phyloP scores from a whole-genome alignment of 495 filamentous ascomycete genomes.

The Aspergillus cavernicola region DNA sequence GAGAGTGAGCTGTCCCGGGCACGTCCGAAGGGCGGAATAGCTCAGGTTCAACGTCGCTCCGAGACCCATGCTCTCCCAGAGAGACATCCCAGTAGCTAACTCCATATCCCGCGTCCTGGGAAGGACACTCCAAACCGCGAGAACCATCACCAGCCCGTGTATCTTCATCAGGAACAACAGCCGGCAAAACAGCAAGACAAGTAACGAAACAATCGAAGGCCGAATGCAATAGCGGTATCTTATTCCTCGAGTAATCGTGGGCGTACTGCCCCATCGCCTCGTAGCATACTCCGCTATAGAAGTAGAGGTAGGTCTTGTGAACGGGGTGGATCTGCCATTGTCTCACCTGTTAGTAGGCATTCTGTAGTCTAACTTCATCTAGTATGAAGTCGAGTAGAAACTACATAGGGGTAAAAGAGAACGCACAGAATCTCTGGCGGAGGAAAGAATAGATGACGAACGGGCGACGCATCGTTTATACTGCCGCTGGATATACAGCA shows the following conservation, averaged over 20 bases:
- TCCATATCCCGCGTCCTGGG: too few species aligned
- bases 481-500: slow-evolving; percentile 35
- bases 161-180: not conserved
- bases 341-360: not conserved
- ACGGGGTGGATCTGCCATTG: slow-evolving; percentile 38
- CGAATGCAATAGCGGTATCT: slow-evolving; percentile 31
- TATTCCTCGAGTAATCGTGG: slow-evolving; percentile 40
- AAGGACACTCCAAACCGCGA: too few species aligned
- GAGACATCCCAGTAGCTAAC: not conserved
- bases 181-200: slow-evolving; percentile 23
- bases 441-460: slow-evolving; percentile 27
- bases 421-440: slow-evolving; percentile 28
- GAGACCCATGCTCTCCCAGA: not conserved
- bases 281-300: slow-evolving; percentile 44
- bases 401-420: too few species aligned
- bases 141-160: too few species aligned
- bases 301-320: slow-evolving; percentile 38
- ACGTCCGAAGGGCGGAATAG: slow-evolving; percentile 3
- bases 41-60: not conserved
- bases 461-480: slow-evolving; percentile 45
- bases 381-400: too few species aligned
- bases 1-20: not conserved
- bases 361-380: too few species aligned
- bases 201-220: slow-evolving; percentile 31
- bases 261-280: slow-evolving; percentile 39